phyloP scores from a whole-genome alignment of 768 basidiomycete genomes.

The Crepidotus variabilis region DNA sequence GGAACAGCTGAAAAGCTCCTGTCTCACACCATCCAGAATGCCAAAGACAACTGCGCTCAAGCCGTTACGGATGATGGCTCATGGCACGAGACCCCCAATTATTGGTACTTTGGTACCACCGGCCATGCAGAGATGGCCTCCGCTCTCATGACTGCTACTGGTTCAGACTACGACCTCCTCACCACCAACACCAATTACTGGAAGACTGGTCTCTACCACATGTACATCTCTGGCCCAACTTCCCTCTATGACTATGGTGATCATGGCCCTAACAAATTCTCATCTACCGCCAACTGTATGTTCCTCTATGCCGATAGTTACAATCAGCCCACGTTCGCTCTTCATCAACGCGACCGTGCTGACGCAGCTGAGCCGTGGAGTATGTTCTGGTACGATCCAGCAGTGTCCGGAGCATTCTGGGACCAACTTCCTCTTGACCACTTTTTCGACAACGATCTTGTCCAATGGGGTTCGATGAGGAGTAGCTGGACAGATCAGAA shows the following conservation, averaged over 20 bases:
- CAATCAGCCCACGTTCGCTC: constrained; percentile 66
- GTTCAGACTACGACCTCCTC: constrained; percentile 74
- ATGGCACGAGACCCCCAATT: constrained; percentile 92
- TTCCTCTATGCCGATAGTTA: constrained; percentile 72
- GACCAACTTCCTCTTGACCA: constrained; percentile 77
- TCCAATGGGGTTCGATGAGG: constrained; percentile 91
- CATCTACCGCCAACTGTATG: constrained; percentile 88
- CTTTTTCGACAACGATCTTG: constrained; percentile 66
- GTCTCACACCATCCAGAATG: constrained; percentile 65
- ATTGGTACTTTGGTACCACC: constrained; percentile 94
- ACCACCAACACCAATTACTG: constrained; percentile 65
- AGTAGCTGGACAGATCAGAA: constrained; percentile 88
- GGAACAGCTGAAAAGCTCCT: constrained; percentile 69
- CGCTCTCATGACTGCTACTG: constrained; percentile 80
- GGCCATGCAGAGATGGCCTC: constrained; percentile 87
- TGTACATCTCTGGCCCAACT: constrained; percentile 83
- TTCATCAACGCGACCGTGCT: constrained; percentile 88
- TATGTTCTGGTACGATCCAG: constrained; percentile 93
- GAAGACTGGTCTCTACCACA: constrained; percentile 83
- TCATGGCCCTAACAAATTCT: constrained; percentile 92
- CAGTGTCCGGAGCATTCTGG: constrained; percentile 88
- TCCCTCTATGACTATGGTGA: constrained; percentile 83
- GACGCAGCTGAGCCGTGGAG: constrained; percentile 83
- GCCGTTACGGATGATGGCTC: constrained; percentile 72
- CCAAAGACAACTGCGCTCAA: constrained; percentile 69